Percentiles rank a stretch among this genome's conserved stretches.
phyloP scores from a whole-genome alignment of 2,329 filamentous ascomycete species.

The Colletotrichum viniferum region DNA sequence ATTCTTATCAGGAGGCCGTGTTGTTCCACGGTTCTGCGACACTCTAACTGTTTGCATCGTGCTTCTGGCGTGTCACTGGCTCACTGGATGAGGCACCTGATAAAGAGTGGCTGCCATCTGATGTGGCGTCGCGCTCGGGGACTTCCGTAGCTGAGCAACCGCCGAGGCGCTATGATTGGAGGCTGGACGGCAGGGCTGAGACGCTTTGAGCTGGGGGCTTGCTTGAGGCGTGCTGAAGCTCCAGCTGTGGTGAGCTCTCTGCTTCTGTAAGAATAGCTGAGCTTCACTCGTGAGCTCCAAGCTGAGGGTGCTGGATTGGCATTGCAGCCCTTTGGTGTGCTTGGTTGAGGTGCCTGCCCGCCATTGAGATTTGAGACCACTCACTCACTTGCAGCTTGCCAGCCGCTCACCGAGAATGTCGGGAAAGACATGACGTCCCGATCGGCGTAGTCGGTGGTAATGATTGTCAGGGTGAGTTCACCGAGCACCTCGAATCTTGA shows the following conservation, averaged over 20 bases:
- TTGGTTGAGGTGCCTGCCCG: neutral
- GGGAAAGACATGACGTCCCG: neutral
- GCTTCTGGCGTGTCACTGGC: neutral
- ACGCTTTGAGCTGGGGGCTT: neutral
- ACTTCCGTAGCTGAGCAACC: neutral
- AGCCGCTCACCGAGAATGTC: neutral
- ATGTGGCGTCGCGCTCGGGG: neutral
- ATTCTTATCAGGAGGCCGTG: neutral
- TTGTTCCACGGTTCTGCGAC: neutral
- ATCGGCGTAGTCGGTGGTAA: neutral
- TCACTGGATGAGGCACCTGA: neutral
- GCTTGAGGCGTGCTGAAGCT: neutral
- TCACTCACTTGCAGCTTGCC: neutral
- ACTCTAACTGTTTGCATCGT: conserved; percentile 7
- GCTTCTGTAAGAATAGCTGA: neutral
- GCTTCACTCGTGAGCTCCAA: neutral
- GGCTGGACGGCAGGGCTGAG: neutral
- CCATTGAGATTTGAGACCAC: neutral
- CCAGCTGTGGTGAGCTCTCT: neutral
- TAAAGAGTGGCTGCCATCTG: conserved; percentile 2
- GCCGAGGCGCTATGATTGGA: conserved; percentile 5
- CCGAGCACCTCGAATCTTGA: neutral
- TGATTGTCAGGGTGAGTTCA: neutral
- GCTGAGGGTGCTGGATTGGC: neutral
- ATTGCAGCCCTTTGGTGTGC: neutral